phyloP scores from a whole-genome alignment of 169 alveolate species.

The Plasmodium vinckei region DNA sequence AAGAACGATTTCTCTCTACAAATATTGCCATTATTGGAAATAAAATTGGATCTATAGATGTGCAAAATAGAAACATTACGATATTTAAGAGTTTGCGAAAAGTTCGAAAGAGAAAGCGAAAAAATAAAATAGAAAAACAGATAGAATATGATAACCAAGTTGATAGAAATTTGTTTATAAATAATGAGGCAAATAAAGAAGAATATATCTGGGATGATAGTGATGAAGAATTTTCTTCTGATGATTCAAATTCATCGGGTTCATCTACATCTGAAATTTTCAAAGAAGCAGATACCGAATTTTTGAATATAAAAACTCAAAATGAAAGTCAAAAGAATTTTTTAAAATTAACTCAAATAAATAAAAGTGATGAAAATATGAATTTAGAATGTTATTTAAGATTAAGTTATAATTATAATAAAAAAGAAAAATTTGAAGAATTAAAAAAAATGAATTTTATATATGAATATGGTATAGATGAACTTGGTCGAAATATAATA shows the following conservation, averaged over 20 bases:
- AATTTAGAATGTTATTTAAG: conserved; percentile 39
- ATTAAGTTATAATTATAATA: conserved; percentile 35
- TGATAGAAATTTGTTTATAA: background rate
- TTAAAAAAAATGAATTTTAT: conserved; percentile 19
- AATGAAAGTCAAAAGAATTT: conserved; percentile 42
- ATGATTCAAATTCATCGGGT: background rate
- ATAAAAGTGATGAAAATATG: conserved; percentile 28
- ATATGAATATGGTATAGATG: conserved; percentile 44
- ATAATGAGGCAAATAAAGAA: background rate
- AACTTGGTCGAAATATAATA: conserved; percentile 27
- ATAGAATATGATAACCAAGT: background rate
- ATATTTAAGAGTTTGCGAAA: conserved; percentile 34
- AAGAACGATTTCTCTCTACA: conserved; percentile 31
- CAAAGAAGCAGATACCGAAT: conserved; percentile 43
- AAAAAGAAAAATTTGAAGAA: conserved; percentile 36
- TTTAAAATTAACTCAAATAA: conserved; percentile 12
- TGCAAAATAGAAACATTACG: conserved; percentile 31
- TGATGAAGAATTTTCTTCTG: background rate
- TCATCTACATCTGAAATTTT: conserved; percentile 42
- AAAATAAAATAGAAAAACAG: background rate
- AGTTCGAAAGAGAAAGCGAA: conserved; percentile 3
- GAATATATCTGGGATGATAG: background rate
- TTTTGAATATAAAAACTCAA: conserved; percentile 16
- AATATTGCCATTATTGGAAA: conserved; percentile 46
- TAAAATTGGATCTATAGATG: conserved; percentile 49